Conservation (phyloP, 331 rosid genomes). For the Arachis monticola region DNA sequence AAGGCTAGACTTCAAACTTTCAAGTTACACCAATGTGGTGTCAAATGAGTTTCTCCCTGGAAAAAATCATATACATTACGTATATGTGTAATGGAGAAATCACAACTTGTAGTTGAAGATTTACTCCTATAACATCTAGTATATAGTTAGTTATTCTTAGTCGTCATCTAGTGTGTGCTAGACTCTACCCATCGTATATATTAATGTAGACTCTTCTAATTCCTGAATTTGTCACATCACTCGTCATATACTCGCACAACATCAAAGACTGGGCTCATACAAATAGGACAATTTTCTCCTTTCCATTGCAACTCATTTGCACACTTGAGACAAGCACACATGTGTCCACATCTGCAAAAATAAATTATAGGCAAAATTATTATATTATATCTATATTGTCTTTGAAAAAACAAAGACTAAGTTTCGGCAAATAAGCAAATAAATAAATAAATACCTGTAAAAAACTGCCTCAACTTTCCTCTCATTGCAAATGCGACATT, state of each 20-base stretch:
- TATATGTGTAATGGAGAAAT: slow-evolving; percentile 22
- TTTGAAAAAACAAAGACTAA: not conserved
- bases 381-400: not conserved
- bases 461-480: slow-evolving; percentile 68
- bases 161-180: slow-evolving; percentile 69
- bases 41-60: slow-evolving; percentile 22
- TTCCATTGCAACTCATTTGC: slow-evolving; percentile 86
- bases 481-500: slow-evolving; percentile 70
- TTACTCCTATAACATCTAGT: slow-evolving; percentile 13
- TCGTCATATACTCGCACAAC: slow-evolving; percentile 61
- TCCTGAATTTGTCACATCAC: not conserved
- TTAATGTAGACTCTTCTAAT: slow-evolving; percentile 20
- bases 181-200: slow-evolving; percentile 45
- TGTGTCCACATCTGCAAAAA: slow-evolving; percentile 79
- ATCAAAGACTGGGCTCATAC: slow-evolving; percentile 64
- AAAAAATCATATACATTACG: slow-evolving; percentile 23
- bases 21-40: not conserved
- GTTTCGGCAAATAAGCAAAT: not conserved
- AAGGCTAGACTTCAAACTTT: slow-evolving; percentile 7
- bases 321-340: slow-evolving; percentile 85
- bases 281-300: slow-evolving; percentile 70
- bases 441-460: slow-evolving; percentile 56
- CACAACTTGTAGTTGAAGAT: slow-evolving; percentile 20
- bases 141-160: slow-evolving; percentile 22
- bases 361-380: slow-evolving; percentile 16